These are phyloP conservation scores for Onygenales sp. DNA, from an alignment of 2,329 filamentous ascomycete genomes.

Conservation along the genomic window DNA sequence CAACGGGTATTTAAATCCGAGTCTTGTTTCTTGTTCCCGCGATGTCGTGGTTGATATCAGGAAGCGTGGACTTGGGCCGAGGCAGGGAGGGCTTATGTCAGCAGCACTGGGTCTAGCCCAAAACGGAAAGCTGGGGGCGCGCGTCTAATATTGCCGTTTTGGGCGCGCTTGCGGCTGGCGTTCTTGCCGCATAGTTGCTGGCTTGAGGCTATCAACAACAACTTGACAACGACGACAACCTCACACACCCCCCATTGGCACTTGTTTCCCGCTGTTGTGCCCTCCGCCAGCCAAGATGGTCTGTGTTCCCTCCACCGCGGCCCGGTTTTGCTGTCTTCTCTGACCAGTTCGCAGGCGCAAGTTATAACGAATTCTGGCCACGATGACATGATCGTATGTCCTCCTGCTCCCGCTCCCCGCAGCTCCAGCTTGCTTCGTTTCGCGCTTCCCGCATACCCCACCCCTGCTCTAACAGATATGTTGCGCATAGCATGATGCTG, in stretches of 20 bases:
- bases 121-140: not conserved
- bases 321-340: constrained; percentile 3
- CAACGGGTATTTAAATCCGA: no score
- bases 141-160: not conserved
- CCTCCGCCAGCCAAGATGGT: constrained; percentile 9
- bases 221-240: not conserved
- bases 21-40: no score
- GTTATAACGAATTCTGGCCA: constrained; percentile 79
- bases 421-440: not conserved
- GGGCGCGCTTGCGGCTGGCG: not conserved
- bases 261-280: not conserved
- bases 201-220: not conserved
- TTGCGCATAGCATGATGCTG: constrained; percentile 72
- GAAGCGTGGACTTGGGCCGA: no score
- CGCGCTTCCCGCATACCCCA: not conserved
- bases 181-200: not conserved
- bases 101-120: not conserved
- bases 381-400: constrained; percentile 98
- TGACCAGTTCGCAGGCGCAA: constrained; percentile 48
- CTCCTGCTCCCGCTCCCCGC: not conserved
- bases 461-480: not conserved
- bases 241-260: not conserved
- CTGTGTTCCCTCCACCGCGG: constrained; percentile 3
- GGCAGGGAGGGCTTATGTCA: not conserved
- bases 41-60: no score